These are phyloP conservation scores for Megacollybia marginata DNA, from an alignment of 768 basidiomycete species.

Conservation along the genomic window DNA sequence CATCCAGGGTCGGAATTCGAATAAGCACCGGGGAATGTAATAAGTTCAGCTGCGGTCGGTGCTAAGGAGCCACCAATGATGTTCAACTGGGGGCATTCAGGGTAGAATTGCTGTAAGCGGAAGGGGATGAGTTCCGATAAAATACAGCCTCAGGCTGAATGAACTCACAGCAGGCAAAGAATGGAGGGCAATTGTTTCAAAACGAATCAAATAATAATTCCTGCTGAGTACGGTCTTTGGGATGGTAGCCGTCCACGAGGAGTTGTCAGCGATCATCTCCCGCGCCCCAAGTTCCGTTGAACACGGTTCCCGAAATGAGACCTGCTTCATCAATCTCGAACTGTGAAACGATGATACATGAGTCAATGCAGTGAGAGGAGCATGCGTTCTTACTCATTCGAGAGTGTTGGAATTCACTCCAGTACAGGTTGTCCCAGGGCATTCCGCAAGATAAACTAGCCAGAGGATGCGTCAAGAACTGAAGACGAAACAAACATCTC, in stretches of 20 bases:
- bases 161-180: conserved; percentile 41
- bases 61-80: conserved; percentile 33
- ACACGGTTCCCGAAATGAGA: conserved; percentile 35
- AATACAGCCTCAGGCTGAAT: conserved; percentile 1
- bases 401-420: conserved; percentile 28
- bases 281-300: conserved; percentile 30
- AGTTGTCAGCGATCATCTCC: conserved; percentile 39
- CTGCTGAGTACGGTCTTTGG: conserved; percentile 35
- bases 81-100: conserved; percentile 42
- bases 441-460: conserved; percentile 38
- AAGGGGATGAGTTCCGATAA: neutral
- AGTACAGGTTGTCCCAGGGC: conserved; percentile 34
- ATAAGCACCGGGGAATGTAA: conserved; percentile 40
- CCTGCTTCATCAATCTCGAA: conserved; percentile 43
- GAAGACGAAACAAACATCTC: neutral
- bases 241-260: conserved; percentile 38
- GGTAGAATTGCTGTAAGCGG: conserved; percentile 54
- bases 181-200: conserved; percentile 42
- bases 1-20: conserved; percentile 34
- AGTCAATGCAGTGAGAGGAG: neutral
- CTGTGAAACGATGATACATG: conserved; percentile 8
- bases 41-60: conserved; percentile 36
- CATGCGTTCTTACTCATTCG: conserved; percentile 29
- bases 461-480: conserved; percentile 6
- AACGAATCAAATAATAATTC: conserved; percentile 40